These are phyloP conservation scores for Tinospora cordifolia DNA, from an alignment of 164 flowering plant species.

Conservation along the genomic window DNA sequence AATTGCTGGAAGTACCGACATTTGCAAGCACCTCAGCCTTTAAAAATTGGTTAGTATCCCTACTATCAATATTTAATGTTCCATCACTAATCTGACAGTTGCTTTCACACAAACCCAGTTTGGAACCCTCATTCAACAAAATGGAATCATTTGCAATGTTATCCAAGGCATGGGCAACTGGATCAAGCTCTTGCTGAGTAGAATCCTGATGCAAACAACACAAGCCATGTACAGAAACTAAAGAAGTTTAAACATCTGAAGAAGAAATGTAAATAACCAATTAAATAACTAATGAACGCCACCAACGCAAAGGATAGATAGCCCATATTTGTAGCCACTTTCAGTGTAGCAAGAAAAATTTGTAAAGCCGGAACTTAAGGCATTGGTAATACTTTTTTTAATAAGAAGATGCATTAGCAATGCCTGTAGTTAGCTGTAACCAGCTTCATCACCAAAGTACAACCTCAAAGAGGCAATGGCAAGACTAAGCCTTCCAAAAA, in stretches of 20 bases:
- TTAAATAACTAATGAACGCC: not conserved
- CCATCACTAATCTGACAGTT: conserved; percentile 11
- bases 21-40: conserved; percentile 20
- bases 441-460: no score
- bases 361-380: not conserved
- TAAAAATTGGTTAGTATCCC: conserved; percentile 11
- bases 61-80: conserved; percentile 14
- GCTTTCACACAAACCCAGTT: conserved; percentile 12
- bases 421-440: no score
- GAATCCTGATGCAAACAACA: conserved; percentile 25
- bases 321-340: not conserved
- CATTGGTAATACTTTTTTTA: not conserved
- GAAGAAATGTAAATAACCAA: not conserved
- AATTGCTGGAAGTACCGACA: conserved; percentile 16
- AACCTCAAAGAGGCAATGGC: not conserved
- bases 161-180: conserved; percentile 19
- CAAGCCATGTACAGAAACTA: not conserved
- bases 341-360: not conserved
- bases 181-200: conserved; percentile 17
- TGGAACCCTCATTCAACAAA: conserved; percentile 16
- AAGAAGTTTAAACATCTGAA: not conserved
- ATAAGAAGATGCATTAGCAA: no score
- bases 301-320: not conserved
- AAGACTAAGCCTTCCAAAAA: not conserved
- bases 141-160: conserved; percentile 14